These are phyloP conservation scores for Aspergillus carbonarius DNA, from an alignment of 2,329 filamentous ascomycete genomes.

Conservation along the genomic window DNA sequence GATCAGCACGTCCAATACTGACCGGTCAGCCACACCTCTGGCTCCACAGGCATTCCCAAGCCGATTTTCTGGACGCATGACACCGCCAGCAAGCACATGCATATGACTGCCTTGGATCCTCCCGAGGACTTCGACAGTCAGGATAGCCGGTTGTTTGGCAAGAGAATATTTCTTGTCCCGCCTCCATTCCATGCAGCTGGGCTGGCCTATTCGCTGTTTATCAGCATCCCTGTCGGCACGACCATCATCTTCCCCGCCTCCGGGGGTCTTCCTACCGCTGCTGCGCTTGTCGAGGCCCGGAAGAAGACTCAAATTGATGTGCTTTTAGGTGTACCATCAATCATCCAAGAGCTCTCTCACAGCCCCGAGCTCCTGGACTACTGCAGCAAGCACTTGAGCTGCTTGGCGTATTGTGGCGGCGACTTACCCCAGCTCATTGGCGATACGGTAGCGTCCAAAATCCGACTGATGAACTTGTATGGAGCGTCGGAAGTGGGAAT, in stretches of 20 bases:
- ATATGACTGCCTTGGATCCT: constrained; percentile 5
- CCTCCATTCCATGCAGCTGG: constrained; percentile 41
- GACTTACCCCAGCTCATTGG: constrained; percentile 38
- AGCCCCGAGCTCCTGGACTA: constrained; percentile 20
- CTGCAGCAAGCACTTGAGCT: constrained; percentile 31
- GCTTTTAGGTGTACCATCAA: constrained; percentile 13
- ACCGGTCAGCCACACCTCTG: constrained; percentile 30
- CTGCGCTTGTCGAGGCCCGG: constrained; percentile 11
- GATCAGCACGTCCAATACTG: neutral
- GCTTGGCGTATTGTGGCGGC: constrained; percentile 39
- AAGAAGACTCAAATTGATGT: constrained; percentile 14
- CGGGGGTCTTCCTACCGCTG: constrained; percentile 9
- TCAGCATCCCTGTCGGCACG: constrained; percentile 5
- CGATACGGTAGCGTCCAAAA: constrained; percentile 33
- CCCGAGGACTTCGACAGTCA: constrained; percentile 26
- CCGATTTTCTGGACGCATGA: constrained; percentile 33
- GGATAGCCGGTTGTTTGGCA: constrained; percentile 24
- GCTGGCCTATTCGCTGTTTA: constrained; percentile 17
- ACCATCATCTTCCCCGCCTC: constrained; percentile 16
- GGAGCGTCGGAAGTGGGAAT: constrained; percentile 36
- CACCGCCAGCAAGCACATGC: constrained; percentile 7
- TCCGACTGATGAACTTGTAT: constrained; percentile 33
- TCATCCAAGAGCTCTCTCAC: constrained; percentile 36
- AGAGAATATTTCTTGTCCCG: constrained; percentile 33
- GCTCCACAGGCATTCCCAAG: constrained; percentile 39